A percentile compares a stretch with the other conserved stretches of the same genome.
phyloP scores from a whole-genome alignment of 352 stramenopile species.

The Globisporangium viniferum region DNA sequence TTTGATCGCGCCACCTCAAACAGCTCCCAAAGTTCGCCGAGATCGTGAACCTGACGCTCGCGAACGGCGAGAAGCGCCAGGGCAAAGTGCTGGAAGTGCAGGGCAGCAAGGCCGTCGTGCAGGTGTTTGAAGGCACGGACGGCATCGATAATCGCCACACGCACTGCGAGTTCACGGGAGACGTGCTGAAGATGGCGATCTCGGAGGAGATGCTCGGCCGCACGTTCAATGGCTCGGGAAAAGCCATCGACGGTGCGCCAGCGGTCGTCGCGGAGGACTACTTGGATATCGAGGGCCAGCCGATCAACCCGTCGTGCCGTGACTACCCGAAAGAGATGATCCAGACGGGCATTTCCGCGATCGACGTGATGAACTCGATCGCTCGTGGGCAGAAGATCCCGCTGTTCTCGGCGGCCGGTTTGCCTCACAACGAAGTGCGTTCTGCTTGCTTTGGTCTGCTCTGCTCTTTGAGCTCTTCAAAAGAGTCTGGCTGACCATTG shows the following conservation, averaged over 20 bases:
- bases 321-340: conserved; percentile 99
- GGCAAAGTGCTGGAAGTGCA: conserved; percentile 96
- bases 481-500: too few species aligned
- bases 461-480: too few species aligned
- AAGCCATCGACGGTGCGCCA: conserved; percentile 97
- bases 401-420: conserved; percentile 97
- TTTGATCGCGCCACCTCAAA: not conserved
- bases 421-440: conserved; percentile 96
- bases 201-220: conserved; percentile 98
- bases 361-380: conserved; percentile 99
- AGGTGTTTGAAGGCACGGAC: conserved; percentile 98
- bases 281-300: conserved; percentile 98
- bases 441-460: too few species aligned
- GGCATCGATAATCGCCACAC: conserved; percentile 99
- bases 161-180: conserved; percentile 98
- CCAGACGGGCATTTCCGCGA: conserved; percentile 99
- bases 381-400: conserved; percentile 99
- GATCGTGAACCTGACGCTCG: conserved; percentile 98
- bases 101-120: conserved; percentile 93
- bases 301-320: conserved; percentile 98
- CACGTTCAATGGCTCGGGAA: conserved; percentile 97
- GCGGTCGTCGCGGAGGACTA: conserved; percentile 98
- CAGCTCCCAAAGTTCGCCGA: conserved; percentile 96
- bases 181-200: conserved; percentile 99
- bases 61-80: conserved; percentile 93